Percentiles rank a stretch among this genome's conserved stretches.
Evolutionary conservation across 805 yeast genomes (phyloP).

Genomic region (Candida vaughaniae): DNA sequence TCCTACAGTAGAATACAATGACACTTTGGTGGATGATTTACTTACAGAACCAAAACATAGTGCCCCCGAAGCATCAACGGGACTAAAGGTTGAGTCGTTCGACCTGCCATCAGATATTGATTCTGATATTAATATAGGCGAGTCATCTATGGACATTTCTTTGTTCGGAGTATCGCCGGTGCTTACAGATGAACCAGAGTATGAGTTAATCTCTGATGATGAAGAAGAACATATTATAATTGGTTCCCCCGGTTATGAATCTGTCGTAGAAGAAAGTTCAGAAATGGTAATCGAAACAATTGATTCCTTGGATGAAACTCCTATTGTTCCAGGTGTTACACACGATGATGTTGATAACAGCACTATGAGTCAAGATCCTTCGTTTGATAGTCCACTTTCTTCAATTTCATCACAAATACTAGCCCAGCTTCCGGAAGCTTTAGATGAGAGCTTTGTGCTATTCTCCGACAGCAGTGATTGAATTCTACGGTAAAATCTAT

Average conservation of each 20-base stretch:
- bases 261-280: no score
- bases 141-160: no score
- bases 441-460: constrained; percentile 4
- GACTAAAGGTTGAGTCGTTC: neutral
- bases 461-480: constrained; percentile 1
- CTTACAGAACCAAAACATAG: constrained; percentile 1
- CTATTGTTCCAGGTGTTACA: neutral
- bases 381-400: constrained; percentile 6
- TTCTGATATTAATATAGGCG: neutral
- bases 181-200: no score
- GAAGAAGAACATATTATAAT: no score
- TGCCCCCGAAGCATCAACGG: neutral
- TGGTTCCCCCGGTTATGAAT: no score
- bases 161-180: no score
- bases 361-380: no score
- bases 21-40: constrained; percentile 4
- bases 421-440: constrained; percentile 4
- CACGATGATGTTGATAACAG: constrained; percentile 1
- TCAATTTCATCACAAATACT: constrained; percentile 5
- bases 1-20: constrained; percentile 7
- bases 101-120: neutral
- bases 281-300: no score
- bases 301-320: neutral
- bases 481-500: constrained; percentile 1
- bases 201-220: no score